Base-by-base conservation (phyloP, 2,329 filamentous ascomycete genomes). In the Penicillium aurantiogriseum region DNA sequence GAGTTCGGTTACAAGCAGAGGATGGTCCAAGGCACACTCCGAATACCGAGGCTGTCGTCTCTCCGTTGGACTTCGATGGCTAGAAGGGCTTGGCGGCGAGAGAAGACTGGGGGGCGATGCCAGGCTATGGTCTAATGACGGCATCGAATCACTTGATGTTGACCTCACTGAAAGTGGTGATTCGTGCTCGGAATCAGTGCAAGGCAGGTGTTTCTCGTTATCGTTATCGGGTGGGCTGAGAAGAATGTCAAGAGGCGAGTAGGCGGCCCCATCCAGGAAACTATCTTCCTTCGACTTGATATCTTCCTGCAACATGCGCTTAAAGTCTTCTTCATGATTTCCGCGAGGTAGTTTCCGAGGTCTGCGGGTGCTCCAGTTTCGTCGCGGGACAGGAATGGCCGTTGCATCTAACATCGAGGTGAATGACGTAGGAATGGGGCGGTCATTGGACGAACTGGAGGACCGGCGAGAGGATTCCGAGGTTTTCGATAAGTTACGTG, bases 341-440 rank as follows among this genome's bases (percentile, higher is more conserved):
- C 74, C 68, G 69, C 77, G 67, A 40, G 75, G 70, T 52, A 76
- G 55, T 66, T 73, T 71, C 59, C 76, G 69, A 63, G 77, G 66
- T 56, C 73, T 66, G 55, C 72, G 72, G 59, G 72, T 71, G 10
- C 74, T 73, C 59, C 73, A 71, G 4, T 72, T 74, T 45, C 72
- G 72, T 43, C 72, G 72, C 57, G 80, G 81, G 21, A 79, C 78
- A 3, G 84, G 84, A 48, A 87, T 87, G 2, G 82, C 74, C 2
- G 85, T 87, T 45, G 84, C 79, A 54, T 84, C 81, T 35, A 87
- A 73, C 54, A 87, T 73, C 10, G 82, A 83, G 27, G 82, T 83
- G 50, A 86, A 79, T 23, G 83, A 79, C n/a, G 80, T 77, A 17
- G 82, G 81, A 5, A 85, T 67, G 10, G 78, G 77, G 73, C 77